Evolutionary conservation across 331 rosid species (phyloP).

Genomic region (Prunus yedoensis): DNA sequence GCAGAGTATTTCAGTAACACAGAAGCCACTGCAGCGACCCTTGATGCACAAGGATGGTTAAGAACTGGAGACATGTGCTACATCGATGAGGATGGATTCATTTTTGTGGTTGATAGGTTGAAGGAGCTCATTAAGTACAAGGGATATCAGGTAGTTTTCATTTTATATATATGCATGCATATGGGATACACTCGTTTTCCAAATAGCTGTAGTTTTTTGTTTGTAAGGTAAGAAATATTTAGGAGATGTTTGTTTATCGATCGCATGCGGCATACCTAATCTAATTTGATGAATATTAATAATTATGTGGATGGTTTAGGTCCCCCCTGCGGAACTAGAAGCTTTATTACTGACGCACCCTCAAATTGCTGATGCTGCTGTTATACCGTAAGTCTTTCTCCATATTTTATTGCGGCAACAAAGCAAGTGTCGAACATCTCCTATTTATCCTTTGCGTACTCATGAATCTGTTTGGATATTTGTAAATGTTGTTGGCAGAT

Average conservation of each 20-base stretch:
- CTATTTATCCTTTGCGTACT: too few relatives aligned
- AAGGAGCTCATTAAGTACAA: slow-evolving; percentile 93
- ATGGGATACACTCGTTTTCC: too few relatives aligned
- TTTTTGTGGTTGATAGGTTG: slow-evolving; percentile 83
- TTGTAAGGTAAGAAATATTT: too few relatives aligned
- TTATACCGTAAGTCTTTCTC: slow-evolving; percentile 67
- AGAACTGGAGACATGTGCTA: slow-evolving; percentile 88
- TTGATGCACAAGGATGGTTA: slow-evolving; percentile 85
- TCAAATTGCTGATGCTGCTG: slow-evolving; percentile 72
- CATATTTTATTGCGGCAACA: neutral
- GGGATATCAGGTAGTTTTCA: slow-evolving; percentile 71
- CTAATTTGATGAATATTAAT: neutral
- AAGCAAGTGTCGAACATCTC: too few relatives aligned
- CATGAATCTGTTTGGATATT: too few relatives aligned
- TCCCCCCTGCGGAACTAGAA: slow-evolving; percentile 94
- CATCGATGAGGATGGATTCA: slow-evolving; percentile 72
- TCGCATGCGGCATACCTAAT: neutral
- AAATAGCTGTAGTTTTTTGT: too few relatives aligned
- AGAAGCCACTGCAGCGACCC: slow-evolving; percentile 73
- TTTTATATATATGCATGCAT: too few relatives aligned
- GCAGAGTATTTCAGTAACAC: slow-evolving; percentile 77
- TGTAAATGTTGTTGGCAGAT: slow-evolving; percentile 33
- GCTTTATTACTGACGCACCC: slow-evolving; percentile 79
- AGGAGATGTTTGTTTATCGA: too few relatives aligned
- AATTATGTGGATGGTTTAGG: slow-evolving; percentile 33